Evolutionary conservation across 2,329 filamentous ascomycete species (phyloP), one percentile per base, ranked within the genome.

Genomic region (Microascus cirrosus): DNA sequence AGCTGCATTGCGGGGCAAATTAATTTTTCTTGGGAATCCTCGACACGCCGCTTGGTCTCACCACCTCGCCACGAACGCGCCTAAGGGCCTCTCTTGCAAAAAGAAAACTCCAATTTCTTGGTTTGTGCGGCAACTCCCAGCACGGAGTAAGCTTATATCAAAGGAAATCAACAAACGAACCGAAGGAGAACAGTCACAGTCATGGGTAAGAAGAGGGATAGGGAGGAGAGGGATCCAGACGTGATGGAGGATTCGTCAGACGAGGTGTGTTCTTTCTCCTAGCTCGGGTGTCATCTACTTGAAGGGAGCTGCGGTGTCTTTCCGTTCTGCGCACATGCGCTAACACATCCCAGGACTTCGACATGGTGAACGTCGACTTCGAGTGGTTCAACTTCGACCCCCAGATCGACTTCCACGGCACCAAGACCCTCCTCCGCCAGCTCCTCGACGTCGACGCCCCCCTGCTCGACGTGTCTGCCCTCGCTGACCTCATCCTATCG

Each of bases 331-430:
- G 36, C 39, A 45, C 15, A 13, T 8, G 6, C 45, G n/a, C 60
- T 63, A 58, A 68, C 25, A 11, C 42, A 6, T 28, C 39, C 6
- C 58, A 95, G 89, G 90, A 96, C 67, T 87, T 91, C 67, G 89
- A 96, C 69, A 87, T 93, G 70, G 84, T 99, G 63, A 87, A 97
- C 68, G 91, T 97, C 59, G 93, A 97, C 63, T 99, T 99, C 67
- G 94, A 99, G 76, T 97, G 91, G 89, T 99, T 97, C 76, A 95
- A 96, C 73, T 95, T 93, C 61, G 87, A 94, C 65, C 80, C 89
- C 1, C 84, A 88, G 8, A 81, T 95, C 65, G 94, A 99, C 72
- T 97, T 97, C 72, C 93, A 97, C 73, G 94, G 94, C 59, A 82
- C 95, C 65, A 96, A 96, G 72, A 87, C 84, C 11, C 83, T 99